A percentile compares a stretch with the other conserved stretches of the same genome.
Evolutionary conservation across 2,329 filamentous ascomycete species (phyloP).

Genomic region (Lasiodiplodia hormozganensis): DNA sequence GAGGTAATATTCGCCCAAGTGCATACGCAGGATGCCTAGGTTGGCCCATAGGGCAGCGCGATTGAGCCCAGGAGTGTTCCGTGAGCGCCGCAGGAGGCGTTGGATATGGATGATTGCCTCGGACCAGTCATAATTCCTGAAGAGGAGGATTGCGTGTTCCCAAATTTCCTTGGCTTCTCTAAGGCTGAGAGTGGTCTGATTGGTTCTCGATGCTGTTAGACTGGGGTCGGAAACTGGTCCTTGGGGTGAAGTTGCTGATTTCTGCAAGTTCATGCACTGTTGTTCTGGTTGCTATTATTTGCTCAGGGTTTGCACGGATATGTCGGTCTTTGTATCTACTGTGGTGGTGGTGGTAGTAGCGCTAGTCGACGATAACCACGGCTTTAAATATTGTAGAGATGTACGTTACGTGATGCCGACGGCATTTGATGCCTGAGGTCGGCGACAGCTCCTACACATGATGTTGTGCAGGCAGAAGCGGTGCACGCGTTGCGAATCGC

Average conservation of each 20-base stretch:
- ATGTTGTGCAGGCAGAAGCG: background rate
- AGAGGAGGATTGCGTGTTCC: slow-evolving; percentile 21
- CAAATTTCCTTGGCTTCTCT: slow-evolving; percentile 20
- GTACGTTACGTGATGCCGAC: background rate
- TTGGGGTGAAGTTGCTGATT: slow-evolving; percentile 10
- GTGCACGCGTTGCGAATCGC: background rate
- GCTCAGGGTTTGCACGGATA: background rate
- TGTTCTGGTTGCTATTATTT: background rate
- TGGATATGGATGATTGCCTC: slow-evolving; percentile 18
- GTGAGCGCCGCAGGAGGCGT: slow-evolving; percentile 14
- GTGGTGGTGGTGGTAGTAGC: background rate
- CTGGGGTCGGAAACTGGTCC: background rate
- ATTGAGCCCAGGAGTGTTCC: background rate
- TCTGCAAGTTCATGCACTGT: slow-evolving; percentile 15
- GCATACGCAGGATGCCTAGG: slow-evolving; percentile 26
- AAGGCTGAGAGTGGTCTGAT: background rate
- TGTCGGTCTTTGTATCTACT: background rate
- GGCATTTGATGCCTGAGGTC: background rate
- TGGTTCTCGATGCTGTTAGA: background rate
- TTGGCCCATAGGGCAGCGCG: slow-evolving; percentile 27
- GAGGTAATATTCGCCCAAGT: slow-evolving; percentile 18
- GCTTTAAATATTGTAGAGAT: background rate
- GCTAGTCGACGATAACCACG: background rate
- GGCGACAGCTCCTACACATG: background rate
- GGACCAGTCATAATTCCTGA: slow-evolving; percentile 21